A percentile compares a stretch with the other conserved stretches of the same genome.
Evolutionary conservation across 768 basidiomycete genomes (phyloP).

Genomic region (Mycena galopus): DNA sequence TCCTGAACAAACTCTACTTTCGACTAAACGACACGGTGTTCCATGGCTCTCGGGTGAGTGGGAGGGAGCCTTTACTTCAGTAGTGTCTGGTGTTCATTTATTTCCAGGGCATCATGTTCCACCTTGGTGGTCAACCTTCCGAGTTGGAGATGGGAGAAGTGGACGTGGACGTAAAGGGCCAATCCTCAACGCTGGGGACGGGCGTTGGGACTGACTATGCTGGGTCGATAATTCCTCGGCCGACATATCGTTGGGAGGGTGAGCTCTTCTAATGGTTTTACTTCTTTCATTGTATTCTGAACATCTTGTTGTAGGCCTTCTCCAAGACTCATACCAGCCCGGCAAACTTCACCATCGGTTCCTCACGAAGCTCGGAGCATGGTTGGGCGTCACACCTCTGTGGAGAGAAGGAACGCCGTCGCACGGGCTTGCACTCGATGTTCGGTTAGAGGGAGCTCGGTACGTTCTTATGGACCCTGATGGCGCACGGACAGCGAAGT

Average conservation of each 20-base stretch:
- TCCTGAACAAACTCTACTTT: constrained; percentile 80
- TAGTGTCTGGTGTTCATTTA: not conserved
- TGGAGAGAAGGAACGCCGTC: constrained; percentile 68
- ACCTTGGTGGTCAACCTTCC: constrained; percentile 64
- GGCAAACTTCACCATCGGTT: constrained; percentile 51
- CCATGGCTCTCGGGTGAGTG: constrained; percentile 64
- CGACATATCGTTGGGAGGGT: constrained; percentile 75
- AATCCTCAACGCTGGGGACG: constrained; percentile 66
- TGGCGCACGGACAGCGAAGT: not conserved
- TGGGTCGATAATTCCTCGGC: constrained; percentile 68
- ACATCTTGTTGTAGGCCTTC: constrained; percentile 54
- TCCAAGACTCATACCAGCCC: constrained; percentile 64
- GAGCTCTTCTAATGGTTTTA: not conserved
- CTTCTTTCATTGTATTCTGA: not conserved
- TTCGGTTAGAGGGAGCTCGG: constrained; percentile 66
- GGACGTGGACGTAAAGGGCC: constrained; percentile 63
- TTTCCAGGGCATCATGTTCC: constrained; percentile 71
- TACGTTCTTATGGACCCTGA: constrained; percentile 61
- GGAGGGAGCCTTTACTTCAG: not conserved
- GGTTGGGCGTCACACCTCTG: constrained; percentile 76
- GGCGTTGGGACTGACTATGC: constrained; percentile 81
- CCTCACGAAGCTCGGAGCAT: constrained; percentile 71
- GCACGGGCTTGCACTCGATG: constrained; percentile 71
- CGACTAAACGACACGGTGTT: constrained; percentile 79
- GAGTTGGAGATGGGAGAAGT: constrained; percentile 76